Conservation (phyloP, 2,329 filamentous ascomycete genomes). For the Cladosporium sp. region DNA sequence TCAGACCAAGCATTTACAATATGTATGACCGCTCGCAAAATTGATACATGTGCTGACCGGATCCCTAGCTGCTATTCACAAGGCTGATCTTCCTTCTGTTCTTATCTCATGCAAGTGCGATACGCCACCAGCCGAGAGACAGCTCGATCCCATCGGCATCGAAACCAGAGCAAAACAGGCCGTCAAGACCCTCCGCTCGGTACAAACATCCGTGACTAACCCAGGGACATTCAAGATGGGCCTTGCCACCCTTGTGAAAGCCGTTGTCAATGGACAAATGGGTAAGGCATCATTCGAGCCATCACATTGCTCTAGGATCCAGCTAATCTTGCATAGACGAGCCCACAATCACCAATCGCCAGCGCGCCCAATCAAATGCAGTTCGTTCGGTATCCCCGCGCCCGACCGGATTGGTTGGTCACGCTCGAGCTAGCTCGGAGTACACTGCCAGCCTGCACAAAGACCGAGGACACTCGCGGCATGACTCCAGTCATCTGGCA, state of each 20-base stretch:
- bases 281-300: neutral
- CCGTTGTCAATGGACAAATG: constrained; percentile 38
- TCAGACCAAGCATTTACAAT: neutral
- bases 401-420: constrained; percentile 32
- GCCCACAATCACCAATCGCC: constrained; percentile 27
- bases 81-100: constrained; percentile 66
- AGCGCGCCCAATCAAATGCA: constrained; percentile 41
- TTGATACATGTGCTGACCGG: neutral
- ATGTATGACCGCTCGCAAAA: neutral
- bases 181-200: constrained; percentile 60
- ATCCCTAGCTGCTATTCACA: constrained; percentile 58
- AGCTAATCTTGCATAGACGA: neutral
- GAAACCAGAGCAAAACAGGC: constrained; percentile 57
- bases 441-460: constrained; percentile 30
- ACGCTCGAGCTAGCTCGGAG: constrained; percentile 44
- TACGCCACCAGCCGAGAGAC: constrained; percentile 60
- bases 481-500: constrained; percentile 28
- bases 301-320: neutral
- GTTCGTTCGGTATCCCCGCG: constrained; percentile 36
- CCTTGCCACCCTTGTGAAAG: constrained; percentile 67
- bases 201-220: constrained; percentile 64
- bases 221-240: constrained; percentile 69
- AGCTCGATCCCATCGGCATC: constrained; percentile 64
- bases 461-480: constrained; percentile 24
- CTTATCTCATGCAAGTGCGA: constrained; percentile 91